These are phyloP conservation scores for Trypanosoma vivax DNA, from an alignment of 208 protist species.

Conservation along the genomic window DNA sequence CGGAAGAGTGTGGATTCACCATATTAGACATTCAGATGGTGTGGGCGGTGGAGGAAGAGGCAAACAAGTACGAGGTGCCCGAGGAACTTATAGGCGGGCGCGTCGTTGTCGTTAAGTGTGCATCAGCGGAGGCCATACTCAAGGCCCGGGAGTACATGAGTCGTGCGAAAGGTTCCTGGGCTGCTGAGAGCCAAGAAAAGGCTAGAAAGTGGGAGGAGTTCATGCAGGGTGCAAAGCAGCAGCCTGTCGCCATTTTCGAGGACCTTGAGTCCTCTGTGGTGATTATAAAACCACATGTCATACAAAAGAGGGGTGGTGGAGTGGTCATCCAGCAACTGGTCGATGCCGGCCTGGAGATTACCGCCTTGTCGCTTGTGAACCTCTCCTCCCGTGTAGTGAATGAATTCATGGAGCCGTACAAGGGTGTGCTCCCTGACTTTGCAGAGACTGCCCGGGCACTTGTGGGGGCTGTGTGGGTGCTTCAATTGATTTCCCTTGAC, in stretches of 20 bases:
- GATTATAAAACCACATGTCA: constrained; percentile 72
- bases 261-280: constrained; percentile 68
- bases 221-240: constrained; percentile 11
- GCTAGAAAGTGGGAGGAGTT: constrained; percentile 44
- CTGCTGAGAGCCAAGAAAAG: constrained; percentile 44
- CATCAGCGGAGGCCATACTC: constrained; percentile 35
- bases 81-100: constrained; percentile 35
- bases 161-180: constrained; percentile 38
- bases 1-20: constrained; percentile 75
- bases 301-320: constrained; percentile 26
- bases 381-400: constrained; percentile 45
- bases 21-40: constrained; percentile 61
- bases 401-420: constrained; percentile 67
- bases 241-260: constrained; percentile 65
- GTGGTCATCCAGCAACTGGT: constrained; percentile 60
- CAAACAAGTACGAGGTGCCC: constrained; percentile 34
- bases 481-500: constrained; percentile 66
- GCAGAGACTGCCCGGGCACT: constrained; percentile 43
- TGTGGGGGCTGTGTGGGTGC: constrained; percentile 53
- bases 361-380: constrained; percentile 41
- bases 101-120: constrained; percentile 38
- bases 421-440: constrained; percentile 65
- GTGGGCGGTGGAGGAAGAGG: constrained; percentile 35
- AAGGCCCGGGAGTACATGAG: constrained; percentile 65
- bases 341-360: constrained; percentile 44